Evolutionary conservation across 1,284 basidiomycete species (phyloP), one percentile per base, ranked within the genome.

Genomic region (Xerocomus amazonicus): DNA sequence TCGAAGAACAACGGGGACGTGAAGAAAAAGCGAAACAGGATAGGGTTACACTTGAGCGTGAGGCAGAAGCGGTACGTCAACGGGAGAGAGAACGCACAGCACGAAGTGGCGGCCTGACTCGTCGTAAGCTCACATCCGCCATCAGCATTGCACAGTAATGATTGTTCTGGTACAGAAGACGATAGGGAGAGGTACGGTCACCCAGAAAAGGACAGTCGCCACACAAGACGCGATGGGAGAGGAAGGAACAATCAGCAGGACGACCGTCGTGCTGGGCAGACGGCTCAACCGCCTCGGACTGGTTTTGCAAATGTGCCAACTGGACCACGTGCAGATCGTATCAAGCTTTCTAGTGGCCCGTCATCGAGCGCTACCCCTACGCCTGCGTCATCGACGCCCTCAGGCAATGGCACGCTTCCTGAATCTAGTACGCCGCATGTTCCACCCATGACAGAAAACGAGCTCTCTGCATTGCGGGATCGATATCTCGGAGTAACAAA

Each of bases 401-500:
- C 75, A 5, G 54, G 52, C 45, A 63, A 57, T 26, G 58, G 52
- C 39, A 63, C 36, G 45, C 61, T 53, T 42, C 59, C 52, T 41
- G 56, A 64, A 65, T 69, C 51, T 70, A 73, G 48, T 63, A 73
- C 70, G 4, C 70, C 76, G 27, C 87, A 80, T 59, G 79, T 80
- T 4, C 85, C 87, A 0, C 80, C 82, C 2, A 86, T 90, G 77
- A 83, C 86, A 3, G 81, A 86, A 46, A 77, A 74, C 41, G 92
- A 94, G 61, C 74, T 94, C 12, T 74, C 74, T 0, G 85, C 87
- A 0, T 86, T 94, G 57, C 84, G 90, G 10, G 89, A 90, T 26
- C 82, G 93, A 29, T 97, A 97, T 67, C 83, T 97, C 19, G 94
- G 94, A 8, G 88, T 89, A 16, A 88, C 90, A 69, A 88, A 86